Percentiles rank a stretch among this genome's conserved stretches.
These are phyloP conservation scores for Geotrichum carabidarum DNA, from an alignment of 1,139 yeast species.

Conservation along the genomic window DNA sequence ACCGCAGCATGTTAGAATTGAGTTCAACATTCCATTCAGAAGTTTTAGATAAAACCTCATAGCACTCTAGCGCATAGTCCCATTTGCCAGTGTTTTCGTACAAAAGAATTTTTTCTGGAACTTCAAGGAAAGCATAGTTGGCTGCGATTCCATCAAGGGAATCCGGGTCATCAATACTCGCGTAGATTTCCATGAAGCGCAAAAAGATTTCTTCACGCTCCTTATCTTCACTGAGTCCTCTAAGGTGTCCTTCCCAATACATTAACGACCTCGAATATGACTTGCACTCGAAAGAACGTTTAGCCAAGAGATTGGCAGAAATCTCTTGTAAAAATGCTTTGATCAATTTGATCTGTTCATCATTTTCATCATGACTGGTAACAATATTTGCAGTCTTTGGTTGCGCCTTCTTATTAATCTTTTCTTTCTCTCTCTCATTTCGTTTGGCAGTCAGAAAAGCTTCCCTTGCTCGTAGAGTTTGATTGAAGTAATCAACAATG, in stretches of 20 bases:
- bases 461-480: conserved; percentile 54
- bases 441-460: conserved; percentile 22
- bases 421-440: conserved; percentile 12
- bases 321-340: conserved; percentile 50
- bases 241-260: conserved; percentile 71
- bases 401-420: conserved; percentile 10
- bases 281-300: conserved; percentile 74
- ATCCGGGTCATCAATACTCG: conserved; percentile 83
- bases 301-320: conserved; percentile 68
- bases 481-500: conserved; percentile 76
- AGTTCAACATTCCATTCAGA: conserved; percentile 35
- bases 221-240: conserved; percentile 33
- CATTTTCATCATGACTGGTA: conserved; percentile 12
- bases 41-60: conserved; percentile 56
- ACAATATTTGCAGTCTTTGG: neutral
- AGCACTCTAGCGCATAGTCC: conserved; percentile 83
- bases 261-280: conserved; percentile 87
- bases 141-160: conserved; percentile 82
- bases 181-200: conserved; percentile 67
- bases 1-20: conserved; percentile 45
- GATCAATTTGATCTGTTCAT: conserved; percentile 25
- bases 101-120: conserved; percentile 68
- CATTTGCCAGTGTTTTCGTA: conserved; percentile 84
- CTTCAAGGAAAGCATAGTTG: conserved; percentile 61
- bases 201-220: conserved; percentile 28